A percentile compares a stretch with the other conserved stretches of the same genome.
These are phyloP conservation scores for Phytophthora litchii DNA, from an alignment of 352 stramenopile species.

Conservation along the genomic window DNA sequence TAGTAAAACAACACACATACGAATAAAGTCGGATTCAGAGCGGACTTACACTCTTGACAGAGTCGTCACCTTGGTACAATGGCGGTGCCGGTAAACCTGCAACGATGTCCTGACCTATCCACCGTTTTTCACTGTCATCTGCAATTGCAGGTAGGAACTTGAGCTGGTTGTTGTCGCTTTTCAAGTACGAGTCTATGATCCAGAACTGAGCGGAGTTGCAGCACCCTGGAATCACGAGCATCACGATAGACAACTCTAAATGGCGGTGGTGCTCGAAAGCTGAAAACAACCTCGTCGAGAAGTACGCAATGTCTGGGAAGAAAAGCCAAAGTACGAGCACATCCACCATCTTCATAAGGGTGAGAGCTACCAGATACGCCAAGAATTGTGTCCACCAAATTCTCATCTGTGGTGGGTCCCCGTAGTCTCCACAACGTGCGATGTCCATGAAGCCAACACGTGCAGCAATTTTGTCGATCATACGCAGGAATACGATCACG, in stretches of 20 bases:
- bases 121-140: conserved; percentile 45
- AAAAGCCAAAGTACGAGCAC: conserved; percentile 47
- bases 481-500: conserved; percentile 50
- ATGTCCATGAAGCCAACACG: conserved; percentile 42
- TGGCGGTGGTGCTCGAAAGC: conserved; percentile 65
- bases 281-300: conserved; percentile 56
- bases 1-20: conserved; percentile 2
- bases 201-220: conserved; percentile 81
- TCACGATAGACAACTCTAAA: conserved; percentile 75
- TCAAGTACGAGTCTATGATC: conserved; percentile 74
- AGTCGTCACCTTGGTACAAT: conserved; percentile 18
- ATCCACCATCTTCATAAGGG: conserved; percentile 61
- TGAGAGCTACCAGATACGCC: conserved; percentile 48
- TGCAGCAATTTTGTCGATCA: conserved; percentile 47
- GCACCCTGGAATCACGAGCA: conserved; percentile 74
- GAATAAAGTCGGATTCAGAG: conserved; percentile 28
- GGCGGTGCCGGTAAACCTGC: conserved; percentile 7
- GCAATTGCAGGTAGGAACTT: conserved; percentile 18
- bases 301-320: conserved; percentile 49
- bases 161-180: conserved; percentile 45
- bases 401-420: conserved; percentile 56
- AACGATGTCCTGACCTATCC: conserved; percentile 27
- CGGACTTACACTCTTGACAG: conserved; percentile 33
- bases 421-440: conserved; percentile 69
- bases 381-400: conserved; percentile 66